These are phyloP conservation scores for Solanum chaucha DNA, from an alignment of 257 asterid species.

Conservation along the genomic window DNA sequence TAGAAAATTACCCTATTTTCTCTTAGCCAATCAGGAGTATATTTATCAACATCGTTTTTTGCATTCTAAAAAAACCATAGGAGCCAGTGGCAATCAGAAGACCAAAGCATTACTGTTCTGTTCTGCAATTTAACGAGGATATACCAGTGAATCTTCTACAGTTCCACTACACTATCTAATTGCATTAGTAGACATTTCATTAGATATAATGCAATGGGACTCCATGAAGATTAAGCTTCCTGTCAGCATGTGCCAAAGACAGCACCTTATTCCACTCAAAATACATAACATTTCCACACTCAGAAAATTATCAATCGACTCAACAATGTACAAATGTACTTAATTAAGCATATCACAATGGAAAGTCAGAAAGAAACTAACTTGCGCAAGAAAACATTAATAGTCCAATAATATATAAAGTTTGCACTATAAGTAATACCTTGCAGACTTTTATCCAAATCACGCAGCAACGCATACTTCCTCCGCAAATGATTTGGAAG, in stretches of 20 bases:
- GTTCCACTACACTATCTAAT: neutral
- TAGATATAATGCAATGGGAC: neutral
- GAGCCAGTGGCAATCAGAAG: neutral
- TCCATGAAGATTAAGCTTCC: neutral
- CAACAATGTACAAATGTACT: neutral
- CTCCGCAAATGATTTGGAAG: slow-evolving; percentile 67
- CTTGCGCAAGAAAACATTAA: neutral
- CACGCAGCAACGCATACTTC: slow-evolving; percentile 75
- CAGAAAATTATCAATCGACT: neutral
- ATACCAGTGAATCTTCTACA: neutral
- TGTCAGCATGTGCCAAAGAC: neutral
- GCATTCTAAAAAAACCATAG: neutral
- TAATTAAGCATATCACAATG: neutral
- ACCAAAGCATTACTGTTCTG: neutral
- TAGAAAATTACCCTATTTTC: neutral
- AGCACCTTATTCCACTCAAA: neutral
- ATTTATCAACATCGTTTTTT: neutral
- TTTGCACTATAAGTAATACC: slow-evolving; percentile 28
- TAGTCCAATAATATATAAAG: neutral
- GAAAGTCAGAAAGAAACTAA: neutral
- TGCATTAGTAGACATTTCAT: neutral
- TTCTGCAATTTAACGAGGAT: neutral
- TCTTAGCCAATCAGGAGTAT: neutral
- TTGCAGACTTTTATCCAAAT: slow-evolving; percentile 80
- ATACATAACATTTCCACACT: neutral